phyloP scores from a whole-genome alignment of 2,329 filamentous ascomycete genomes.

The Sporothrix curviconia region DNA sequence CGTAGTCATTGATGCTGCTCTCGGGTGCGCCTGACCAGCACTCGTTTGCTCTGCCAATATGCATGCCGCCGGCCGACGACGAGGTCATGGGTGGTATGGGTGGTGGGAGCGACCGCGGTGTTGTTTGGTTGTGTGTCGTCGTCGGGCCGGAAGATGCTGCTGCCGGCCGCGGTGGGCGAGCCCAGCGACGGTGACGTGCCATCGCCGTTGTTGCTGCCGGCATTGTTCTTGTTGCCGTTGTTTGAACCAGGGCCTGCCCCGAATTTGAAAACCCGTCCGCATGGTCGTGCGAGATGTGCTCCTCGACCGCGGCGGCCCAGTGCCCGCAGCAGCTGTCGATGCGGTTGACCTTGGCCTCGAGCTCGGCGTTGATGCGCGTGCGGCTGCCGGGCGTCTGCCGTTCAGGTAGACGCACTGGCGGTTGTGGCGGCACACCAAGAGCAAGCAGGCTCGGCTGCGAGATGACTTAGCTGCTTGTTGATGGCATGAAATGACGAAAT shows the following conservation, averaged over 20 bases:
- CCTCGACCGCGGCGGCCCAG: slow-evolving; percentile 39
- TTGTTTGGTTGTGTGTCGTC: slow-evolving; percentile 29
- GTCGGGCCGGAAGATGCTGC: slow-evolving; percentile 10
- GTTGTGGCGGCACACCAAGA: slow-evolving; percentile 61
- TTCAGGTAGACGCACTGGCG: slow-evolving; percentile 61
- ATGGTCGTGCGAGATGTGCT: slow-evolving; percentile 16
- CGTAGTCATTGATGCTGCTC: slow-evolving; percentile 35
- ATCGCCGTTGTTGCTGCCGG: neutral
- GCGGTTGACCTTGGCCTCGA: slow-evolving; percentile 65
- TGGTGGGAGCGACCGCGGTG: neutral
- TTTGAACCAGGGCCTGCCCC: too few relatives aligned
- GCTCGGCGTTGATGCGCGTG: slow-evolving; percentile 64
- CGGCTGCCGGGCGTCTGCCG: slow-evolving; percentile 61
- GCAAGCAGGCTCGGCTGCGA: slow-evolving; percentile 57
- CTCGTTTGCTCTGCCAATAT: too few relatives aligned
- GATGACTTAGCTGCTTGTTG: too few relatives aligned
- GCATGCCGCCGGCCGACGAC: neutral
- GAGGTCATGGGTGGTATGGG: neutral
- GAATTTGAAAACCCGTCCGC: slow-evolving; percentile 28
- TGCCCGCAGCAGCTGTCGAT: slow-evolving; percentile 58
- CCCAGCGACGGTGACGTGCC: neutral
- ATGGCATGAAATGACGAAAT: too few relatives aligned
- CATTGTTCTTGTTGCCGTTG: too few relatives aligned
- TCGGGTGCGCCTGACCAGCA: too few relatives aligned
- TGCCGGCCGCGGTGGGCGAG: slow-evolving; percentile 7